These are phyloP conservation scores for Drechmeria coniospora DNA, from an alignment of 2,329 filamentous ascomycete genomes.

Conservation along the genomic window DNA sequence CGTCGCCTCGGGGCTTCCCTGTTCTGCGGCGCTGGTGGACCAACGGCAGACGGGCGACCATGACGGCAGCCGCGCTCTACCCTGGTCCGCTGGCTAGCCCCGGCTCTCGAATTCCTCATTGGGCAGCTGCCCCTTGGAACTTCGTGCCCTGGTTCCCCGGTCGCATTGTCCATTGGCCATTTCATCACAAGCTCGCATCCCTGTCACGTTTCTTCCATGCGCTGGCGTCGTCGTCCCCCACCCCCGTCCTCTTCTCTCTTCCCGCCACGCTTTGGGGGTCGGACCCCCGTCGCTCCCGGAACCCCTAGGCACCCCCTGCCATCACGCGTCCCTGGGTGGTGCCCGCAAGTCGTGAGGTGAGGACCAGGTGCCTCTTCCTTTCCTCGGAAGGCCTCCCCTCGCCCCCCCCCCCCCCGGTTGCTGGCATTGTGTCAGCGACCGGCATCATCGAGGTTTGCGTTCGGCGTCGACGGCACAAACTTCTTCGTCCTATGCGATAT, in stretches of 20 bases:
- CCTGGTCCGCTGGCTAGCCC: slow-evolving; percentile 28
- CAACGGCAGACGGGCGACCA: slow-evolving; percentile 6
- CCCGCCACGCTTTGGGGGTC: slow-evolving; percentile 8
- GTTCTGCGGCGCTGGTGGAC: slow-evolving; percentile 19
- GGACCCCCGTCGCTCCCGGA: slow-evolving; percentile 1
- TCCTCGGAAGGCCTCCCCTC: too few relatives aligned
- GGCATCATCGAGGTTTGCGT: too few relatives aligned
- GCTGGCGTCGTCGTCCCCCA: slow-evolving; percentile 24
- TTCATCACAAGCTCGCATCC: slow-evolving; percentile 34
- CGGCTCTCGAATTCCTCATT: slow-evolving; percentile 33
- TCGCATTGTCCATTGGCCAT: slow-evolving; percentile 30
- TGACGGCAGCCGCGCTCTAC: slow-evolving; percentile 4
- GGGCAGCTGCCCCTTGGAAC: slow-evolving; percentile 27
- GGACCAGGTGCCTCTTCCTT: too few relatives aligned
- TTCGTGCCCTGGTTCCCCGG: slow-evolving; percentile 19
- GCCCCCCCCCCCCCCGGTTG: too few relatives aligned
- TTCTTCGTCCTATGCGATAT: too few relatives aligned
- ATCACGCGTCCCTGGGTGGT: slow-evolving; percentile 1
- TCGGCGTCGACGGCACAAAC: too few relatives aligned
- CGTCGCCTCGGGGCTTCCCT: slow-evolving; percentile 4
- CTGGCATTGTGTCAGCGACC: too few relatives aligned
- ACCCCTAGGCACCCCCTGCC: slow-evolving; percentile 1
- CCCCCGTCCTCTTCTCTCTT: slow-evolving; percentile 14
- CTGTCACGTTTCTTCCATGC: slow-evolving; percentile 37
- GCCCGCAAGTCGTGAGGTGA: too few relatives aligned